A percentile compares a stretch with the other conserved stretches of the same genome.
phyloP scores from a whole-genome alignment of 1,284 basidiomycete genomes.

The Vanrija pseudolonga region DNA sequence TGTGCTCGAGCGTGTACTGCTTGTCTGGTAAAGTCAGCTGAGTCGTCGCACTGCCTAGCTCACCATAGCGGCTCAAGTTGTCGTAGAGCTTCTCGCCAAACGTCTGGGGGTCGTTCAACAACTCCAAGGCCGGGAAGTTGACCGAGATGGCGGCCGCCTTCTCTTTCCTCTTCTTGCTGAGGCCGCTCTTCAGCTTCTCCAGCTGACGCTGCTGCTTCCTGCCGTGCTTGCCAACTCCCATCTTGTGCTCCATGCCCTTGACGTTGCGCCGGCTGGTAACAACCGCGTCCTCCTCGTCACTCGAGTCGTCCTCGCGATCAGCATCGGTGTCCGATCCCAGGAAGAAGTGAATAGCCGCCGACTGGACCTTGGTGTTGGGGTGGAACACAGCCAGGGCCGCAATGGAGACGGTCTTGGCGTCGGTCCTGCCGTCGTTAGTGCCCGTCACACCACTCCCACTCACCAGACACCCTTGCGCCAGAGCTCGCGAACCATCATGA shows the following conservation, averaged over 20 bases:
- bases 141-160: conserved; percentile 54
- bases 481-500: conserved; percentile 87
- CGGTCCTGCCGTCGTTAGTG: conserved; percentile 58
- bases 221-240: conserved; percentile 86
- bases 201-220: conserved; percentile 71
- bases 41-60: conserved; percentile 14
- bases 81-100: conserved; percentile 95
- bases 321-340: conserved; percentile 73
- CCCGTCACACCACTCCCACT: conserved; percentile 24
- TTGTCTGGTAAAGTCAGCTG: conserved; percentile 60
- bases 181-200: conserved; percentile 52
- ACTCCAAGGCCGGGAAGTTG: conserved; percentile 91
- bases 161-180: conserved; percentile 63
- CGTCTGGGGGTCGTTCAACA: conserved; percentile 92
- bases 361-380: conserved; percentile 90
- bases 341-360: conserved; percentile 96
- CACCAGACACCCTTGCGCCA: conserved; percentile 94
- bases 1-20: conserved; percentile 90
- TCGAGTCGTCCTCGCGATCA: conserved; percentile 63
- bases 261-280: conserved; percentile 59
- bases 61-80: conserved; percentile 66
- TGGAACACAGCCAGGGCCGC: conserved; percentile 90
- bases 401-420: conserved; percentile 90
- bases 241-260: conserved; percentile 71
- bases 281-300: conserved; percentile 63